A percentile compares a stretch with the other conserved stretches of the same genome.
phyloP scores from a whole-genome alignment of 2,329 filamentous ascomycete genomes.

The Aspergillus candidus region DNA sequence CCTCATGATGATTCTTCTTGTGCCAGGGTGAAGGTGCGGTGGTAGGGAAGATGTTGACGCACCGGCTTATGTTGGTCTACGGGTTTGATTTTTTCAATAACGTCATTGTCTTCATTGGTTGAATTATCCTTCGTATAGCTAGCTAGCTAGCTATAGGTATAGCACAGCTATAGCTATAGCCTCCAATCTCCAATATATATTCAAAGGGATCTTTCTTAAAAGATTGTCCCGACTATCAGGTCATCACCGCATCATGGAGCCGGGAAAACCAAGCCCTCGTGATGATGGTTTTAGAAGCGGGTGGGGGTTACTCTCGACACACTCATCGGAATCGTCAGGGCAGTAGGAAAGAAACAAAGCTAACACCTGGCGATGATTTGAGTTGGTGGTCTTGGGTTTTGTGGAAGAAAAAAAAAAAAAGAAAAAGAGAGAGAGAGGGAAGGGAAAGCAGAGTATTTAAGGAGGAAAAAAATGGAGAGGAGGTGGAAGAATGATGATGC shows the following conservation, averaged over 20 bases:
- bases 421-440: slow-evolving; percentile 15
- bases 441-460: slow-evolving; percentile 10
- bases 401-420: slow-evolving; percentile 36
- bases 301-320: slow-evolving; percentile 59
- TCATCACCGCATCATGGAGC: slow-evolving; percentile 44
- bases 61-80: no score
- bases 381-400: slow-evolving; percentile 62
- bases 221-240: slow-evolving; percentile 40
- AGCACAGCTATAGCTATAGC: no score
- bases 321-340: slow-evolving; percentile 65
- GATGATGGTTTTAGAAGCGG: slow-evolving; percentile 79
- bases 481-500: slow-evolving; percentile 29
- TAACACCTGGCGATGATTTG: slow-evolving; percentile 65
- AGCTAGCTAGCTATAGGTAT: no score
- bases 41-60: not conserved
- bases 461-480: slow-evolving; percentile 14
- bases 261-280: slow-evolving; percentile 47
- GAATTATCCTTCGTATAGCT: no score
- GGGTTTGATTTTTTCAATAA: no score
- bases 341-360: slow-evolving; percentile 42
- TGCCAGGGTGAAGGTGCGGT: not conserved
- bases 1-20: slow-evolving; percentile 25
- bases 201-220: slow-evolving; percentile 7
- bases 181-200: not conserved
- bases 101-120: no score